Conservation (phyloP, 345 rosid species). For the Bruguiera sexangula region DNA sequence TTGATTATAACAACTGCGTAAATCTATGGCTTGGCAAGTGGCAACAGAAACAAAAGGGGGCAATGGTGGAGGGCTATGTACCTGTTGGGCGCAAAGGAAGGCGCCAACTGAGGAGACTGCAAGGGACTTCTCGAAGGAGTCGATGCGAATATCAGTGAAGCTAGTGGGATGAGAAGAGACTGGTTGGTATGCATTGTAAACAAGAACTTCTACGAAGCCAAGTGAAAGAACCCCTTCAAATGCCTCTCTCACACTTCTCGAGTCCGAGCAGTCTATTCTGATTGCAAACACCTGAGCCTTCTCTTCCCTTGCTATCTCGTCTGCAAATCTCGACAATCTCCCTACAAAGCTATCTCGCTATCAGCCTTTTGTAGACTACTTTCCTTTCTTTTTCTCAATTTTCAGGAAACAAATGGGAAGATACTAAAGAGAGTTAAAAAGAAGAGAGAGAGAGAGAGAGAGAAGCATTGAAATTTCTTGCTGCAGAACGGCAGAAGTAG, state of each 20-base stretch:
- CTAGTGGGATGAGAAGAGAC: conserved; percentile 47
- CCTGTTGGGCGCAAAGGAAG: conserved; percentile 90
- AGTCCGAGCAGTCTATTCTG: conserved; percentile 85
- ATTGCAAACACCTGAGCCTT: conserved; percentile 93
- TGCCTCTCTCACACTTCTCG: conserved; percentile 81
- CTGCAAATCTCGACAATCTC: conserved; percentile 43
- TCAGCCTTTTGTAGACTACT: background rate
- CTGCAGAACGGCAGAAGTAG: no score
- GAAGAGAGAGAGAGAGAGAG: no score
- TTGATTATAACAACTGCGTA: no score
- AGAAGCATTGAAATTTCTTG: no score
- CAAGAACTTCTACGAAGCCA: conserved; percentile 84
- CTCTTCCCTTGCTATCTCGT: conserved; percentile 79
- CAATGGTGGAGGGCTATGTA: conserved; percentile 1
- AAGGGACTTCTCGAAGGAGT: conserved; percentile 72
- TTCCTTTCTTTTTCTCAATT: no score
- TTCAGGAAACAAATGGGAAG: no score
- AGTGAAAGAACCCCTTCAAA: conserved; percentile 92
- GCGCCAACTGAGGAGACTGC: conserved; percentile 74
- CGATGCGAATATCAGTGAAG: conserved; percentile 61
- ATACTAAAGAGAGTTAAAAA: no score
- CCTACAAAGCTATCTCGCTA: conserved; percentile 31
- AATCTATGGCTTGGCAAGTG: background rate
- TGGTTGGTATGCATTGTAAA: conserved; percentile 76
- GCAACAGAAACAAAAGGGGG: background rate